Evolutionary conservation across 129 eudicot species (phyloP).

Genomic region (Chrysanthemum lavandulifolium): DNA sequence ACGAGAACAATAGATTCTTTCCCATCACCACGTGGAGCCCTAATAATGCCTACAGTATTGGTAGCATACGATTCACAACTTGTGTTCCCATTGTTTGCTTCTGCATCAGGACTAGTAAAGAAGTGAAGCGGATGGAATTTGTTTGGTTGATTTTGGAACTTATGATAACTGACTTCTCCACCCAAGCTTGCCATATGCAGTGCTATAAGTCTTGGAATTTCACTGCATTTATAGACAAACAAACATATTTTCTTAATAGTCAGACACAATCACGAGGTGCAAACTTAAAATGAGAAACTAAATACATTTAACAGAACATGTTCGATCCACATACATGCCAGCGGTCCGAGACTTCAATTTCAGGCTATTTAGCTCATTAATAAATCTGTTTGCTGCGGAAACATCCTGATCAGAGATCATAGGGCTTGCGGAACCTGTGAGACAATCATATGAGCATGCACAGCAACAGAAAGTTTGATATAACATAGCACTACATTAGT

Average conservation of each 20-base stretch:
- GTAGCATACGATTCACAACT: slow-evolving; percentile 56
- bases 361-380: slow-evolving; percentile 51
- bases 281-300: background rate
- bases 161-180: slow-evolving; percentile 82
- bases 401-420: slow-evolving; percentile 68
- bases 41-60: slow-evolving; percentile 76
- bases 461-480: background rate
- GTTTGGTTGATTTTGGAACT: slow-evolving; percentile 55
- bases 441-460: slow-evolving; percentile 9
- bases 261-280: background rate
- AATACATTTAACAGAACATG: no score
- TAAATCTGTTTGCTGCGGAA: slow-evolving; percentile 53
- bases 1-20: slow-evolving; percentile 92
- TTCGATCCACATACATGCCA: slow-evolving; percentile 59
- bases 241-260: slow-evolving; percentile 10
- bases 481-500: no score
- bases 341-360: slow-evolving; percentile 29
- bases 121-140: slow-evolving; percentile 74
- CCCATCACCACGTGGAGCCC: slow-evolving; percentile 98
- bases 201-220: slow-evolving; percentile 63
- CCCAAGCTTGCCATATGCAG: slow-evolving; percentile 59
- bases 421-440: slow-evolving; percentile 78
- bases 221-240: slow-evolving; percentile 47
- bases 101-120: slow-evolving; percentile 62
- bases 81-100: slow-evolving; percentile 38